Conservation (phyloP, 1,284 basidiomycete genomes). For the Marasmius fiardii region DNA sequence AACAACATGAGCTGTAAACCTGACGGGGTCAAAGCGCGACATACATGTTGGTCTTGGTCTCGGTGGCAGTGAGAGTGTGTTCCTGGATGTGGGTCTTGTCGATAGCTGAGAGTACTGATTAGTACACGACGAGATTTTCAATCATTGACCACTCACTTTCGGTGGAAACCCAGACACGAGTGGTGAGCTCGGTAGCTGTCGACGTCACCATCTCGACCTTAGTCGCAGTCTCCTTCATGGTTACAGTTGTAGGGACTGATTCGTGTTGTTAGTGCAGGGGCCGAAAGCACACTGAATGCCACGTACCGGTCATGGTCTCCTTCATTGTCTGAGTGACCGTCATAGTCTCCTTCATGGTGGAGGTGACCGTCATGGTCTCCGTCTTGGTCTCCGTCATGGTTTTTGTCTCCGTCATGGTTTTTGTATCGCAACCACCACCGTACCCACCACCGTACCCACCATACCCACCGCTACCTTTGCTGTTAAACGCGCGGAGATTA, state of each 20-base stretch:
- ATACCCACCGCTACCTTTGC: constrained; percentile 16
- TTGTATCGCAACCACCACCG: constrained; percentile 16
- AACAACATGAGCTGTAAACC: neutral
- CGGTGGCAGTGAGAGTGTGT: constrained; percentile 59
- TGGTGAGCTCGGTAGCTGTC: constrained; percentile 54
- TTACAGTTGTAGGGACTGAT: constrained; percentile 28
- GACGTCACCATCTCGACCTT: constrained; percentile 46
- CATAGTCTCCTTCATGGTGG: too few relatives aligned
- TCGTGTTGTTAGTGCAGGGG: constrained; percentile 30
- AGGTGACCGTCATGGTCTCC: constrained; percentile 11
- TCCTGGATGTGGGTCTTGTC: constrained; percentile 53
- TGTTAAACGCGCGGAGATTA: constrained; percentile 19
- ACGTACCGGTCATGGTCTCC: constrained; percentile 13
- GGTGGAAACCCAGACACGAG: constrained; percentile 61
- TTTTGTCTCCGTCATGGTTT: constrained; percentile 22
- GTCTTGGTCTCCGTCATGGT: constrained; percentile 12
- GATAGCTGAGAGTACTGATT: constrained; percentile 26
- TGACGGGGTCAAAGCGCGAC: constrained; percentile 21
- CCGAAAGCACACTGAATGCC: neutral
- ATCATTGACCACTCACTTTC: constrained; percentile 26
- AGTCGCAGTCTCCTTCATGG: constrained; percentile 32
- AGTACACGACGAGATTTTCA: neutral
- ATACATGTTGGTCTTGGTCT: constrained; percentile 44
- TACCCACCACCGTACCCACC: constrained; percentile 13
- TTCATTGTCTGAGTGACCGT: constrained; percentile 11